Evolutionary conservation across 768 basidiomycete genomes (phyloP).

Genomic region (Tephrocybe sp.): DNA sequence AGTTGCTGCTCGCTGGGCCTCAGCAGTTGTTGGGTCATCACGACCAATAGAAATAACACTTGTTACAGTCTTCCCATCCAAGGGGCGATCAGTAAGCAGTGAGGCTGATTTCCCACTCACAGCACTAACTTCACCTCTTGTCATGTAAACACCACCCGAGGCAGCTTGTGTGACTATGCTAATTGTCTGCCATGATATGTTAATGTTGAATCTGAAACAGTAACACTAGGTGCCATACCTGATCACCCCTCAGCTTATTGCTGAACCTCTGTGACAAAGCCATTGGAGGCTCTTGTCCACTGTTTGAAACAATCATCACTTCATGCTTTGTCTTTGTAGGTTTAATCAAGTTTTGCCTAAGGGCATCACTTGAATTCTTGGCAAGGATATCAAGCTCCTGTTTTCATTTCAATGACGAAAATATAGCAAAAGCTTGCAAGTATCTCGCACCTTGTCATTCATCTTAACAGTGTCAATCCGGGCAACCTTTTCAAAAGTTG

Average conservation of each 20-base stretch:
- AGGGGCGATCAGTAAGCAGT: conserved; percentile 22
- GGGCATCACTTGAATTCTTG: conserved; percentile 42
- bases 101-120: conserved; percentile 36
- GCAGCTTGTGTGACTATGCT: conserved; percentile 10
- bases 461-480: conserved; percentile 44
- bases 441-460: conserved; percentile 27
- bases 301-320: conserved; percentile 24
- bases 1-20: conserved; percentile 39
- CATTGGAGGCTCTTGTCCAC: conserved; percentile 21
- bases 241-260: conserved; percentile 26
- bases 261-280: conserved; percentile 37
- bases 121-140: conserved; percentile 39
- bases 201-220: conserved; percentile 10
- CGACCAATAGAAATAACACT: conserved; percentile 50
- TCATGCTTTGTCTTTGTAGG: conserved; percentile 42
- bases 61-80: conserved; percentile 27
- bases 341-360: conserved; percentile 46
- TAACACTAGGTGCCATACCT: conserved; percentile 29
- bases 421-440: not conserved
- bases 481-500: conserved; percentile 37
- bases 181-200: conserved; percentile 1
- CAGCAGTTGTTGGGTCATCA: conserved; percentile 58
- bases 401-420: not conserved
- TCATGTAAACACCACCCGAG: conserved; percentile 31
- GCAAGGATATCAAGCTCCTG: conserved; percentile 40